Conservation (phyloP, 805 yeast genomes). For the Starmera quercuum region DNA sequence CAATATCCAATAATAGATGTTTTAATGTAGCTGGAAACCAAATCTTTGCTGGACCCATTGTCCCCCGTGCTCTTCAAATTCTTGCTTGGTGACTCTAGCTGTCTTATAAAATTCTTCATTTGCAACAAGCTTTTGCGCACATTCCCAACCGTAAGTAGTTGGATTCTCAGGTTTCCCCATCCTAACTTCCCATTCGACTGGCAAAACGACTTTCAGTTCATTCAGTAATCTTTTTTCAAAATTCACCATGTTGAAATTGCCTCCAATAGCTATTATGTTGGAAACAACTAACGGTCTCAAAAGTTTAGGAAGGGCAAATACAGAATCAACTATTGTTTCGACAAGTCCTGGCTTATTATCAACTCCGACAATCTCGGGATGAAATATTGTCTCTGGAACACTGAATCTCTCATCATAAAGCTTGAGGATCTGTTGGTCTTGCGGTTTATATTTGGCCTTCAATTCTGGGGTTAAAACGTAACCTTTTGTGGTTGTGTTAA, state of each 20-base stretch:
- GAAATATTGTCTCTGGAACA: slow-evolving; percentile 80
- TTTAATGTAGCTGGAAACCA: slow-evolving; percentile 31
- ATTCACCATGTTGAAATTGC: slow-evolving; percentile 66
- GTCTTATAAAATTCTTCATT: slow-evolving; percentile 28
- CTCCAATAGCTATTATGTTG: slow-evolving; percentile 79
- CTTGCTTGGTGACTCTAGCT: slow-evolving; percentile 63
- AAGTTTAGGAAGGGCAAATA: slow-evolving; percentile 65
- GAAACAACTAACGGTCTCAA: slow-evolving; percentile 68
- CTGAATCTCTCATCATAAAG: slow-evolving; percentile 82
- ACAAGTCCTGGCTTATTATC: slow-evolving; percentile 71
- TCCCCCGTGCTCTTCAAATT: slow-evolving; percentile 78
- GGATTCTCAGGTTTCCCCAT: slow-evolving; percentile 31
- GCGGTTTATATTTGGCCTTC: slow-evolving; percentile 23
- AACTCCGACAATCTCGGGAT: slow-evolving; percentile 75
- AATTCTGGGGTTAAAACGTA: slow-evolving; percentile 39
- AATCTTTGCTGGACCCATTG: slow-evolving; percentile 36
- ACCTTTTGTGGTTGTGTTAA: slow-evolving; percentile 73
- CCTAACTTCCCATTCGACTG: slow-evolving; percentile 62
- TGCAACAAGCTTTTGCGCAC: slow-evolving; percentile 35
- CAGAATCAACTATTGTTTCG: slow-evolving; percentile 58
- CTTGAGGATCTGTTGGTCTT: slow-evolving; percentile 56
- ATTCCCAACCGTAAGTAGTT: slow-evolving; percentile 47
- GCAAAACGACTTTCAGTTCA: slow-evolving; percentile 62
- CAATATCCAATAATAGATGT: no score
- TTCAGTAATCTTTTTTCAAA: slow-evolving; percentile 50